A percentile compares a stretch with the other conserved stretches of the same genome.
Conservation (phyloP, 805 yeast genomes). For the Kluyveromyces wickerhamii region DNA sequence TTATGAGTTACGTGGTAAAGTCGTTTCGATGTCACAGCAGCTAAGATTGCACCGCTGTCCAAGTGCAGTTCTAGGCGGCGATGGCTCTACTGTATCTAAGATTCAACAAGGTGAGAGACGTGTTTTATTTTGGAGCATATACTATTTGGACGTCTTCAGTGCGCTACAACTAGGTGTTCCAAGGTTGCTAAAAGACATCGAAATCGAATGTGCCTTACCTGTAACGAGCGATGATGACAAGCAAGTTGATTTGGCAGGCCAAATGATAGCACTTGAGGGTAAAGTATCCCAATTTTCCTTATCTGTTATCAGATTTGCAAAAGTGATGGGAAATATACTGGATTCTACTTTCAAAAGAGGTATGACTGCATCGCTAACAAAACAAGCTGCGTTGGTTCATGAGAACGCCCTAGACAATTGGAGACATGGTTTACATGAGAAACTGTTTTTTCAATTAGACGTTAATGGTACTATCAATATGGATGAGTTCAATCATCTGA, state of each 20-base stretch:
- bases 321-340: conserved; percentile 63
- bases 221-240: conserved; percentile 50
- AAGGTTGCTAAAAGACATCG: conserved; percentile 66
- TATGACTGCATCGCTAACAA: conserved; percentile 25
- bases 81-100: conserved; percentile 55
- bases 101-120: conserved; percentile 79
- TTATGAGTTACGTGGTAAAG: conserved; percentile 67
- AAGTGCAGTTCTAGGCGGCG: conserved; percentile 63
- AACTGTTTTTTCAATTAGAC: conserved; percentile 56
- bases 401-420: conserved; percentile 74
- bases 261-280: conserved; percentile 56
- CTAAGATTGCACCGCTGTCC: conserved; percentile 81
- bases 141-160: conserved; percentile 66
- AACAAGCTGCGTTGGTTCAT: conserved; percentile 29
- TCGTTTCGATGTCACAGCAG: conserved; percentile 78
- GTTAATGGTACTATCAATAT: conserved; percentile 38
- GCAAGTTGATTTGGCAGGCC: conserved; percentile 37
- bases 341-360: conserved; percentile 62
- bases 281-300: conserved; percentile 58
- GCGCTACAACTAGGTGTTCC: conserved; percentile 79
- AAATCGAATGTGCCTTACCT: conserved; percentile 82
- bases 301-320: conserved; percentile 58
- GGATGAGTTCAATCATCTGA: conserved; percentile 15
- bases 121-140: conserved; percentile 77
- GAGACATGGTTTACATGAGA: conserved; percentile 61